Percentiles rank a stretch among this genome's conserved stretches.
Evolutionary conservation across 106 monocot species (phyloP).

Genomic region (Gastrodia elata): DNA sequence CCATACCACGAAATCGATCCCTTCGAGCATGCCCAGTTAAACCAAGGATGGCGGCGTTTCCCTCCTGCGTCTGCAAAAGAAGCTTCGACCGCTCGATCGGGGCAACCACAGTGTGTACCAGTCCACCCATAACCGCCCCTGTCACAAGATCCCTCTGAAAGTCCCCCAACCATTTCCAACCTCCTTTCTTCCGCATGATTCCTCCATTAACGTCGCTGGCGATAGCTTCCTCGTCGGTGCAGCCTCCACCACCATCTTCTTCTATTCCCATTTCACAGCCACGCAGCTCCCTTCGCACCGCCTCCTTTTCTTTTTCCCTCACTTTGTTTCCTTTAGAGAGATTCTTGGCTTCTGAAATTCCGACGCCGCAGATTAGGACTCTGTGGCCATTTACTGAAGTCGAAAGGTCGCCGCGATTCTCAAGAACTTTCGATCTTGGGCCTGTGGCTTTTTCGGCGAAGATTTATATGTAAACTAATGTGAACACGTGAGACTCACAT

Average conservation of each 20-base stretch:
- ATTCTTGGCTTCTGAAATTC: neutral
- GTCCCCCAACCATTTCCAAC: constrained; percentile 25
- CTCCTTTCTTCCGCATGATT: neutral
- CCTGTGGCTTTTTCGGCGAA: too few relatives aligned
- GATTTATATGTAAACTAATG: too few relatives aligned
- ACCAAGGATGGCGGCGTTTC: constrained; percentile 79
- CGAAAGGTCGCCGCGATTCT: neutral
- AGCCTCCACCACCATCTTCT: neutral
- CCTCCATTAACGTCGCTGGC: neutral
- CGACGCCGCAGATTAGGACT: neutral
- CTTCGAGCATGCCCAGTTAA: constrained; percentile 23
- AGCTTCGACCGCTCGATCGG: constrained; percentile 96
- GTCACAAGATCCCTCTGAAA: constrained; percentile 83
- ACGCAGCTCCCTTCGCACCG: neutral
- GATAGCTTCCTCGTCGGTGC: neutral
- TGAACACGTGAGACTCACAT: too few relatives aligned
- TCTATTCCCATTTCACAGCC: neutral
- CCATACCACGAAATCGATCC: constrained; percentile 65
- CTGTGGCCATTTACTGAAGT: neutral
- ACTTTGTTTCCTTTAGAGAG: neutral
- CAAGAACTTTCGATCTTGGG: too few relatives aligned
- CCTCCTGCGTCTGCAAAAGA: constrained; percentile 93
- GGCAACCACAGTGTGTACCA: constrained; percentile 92
- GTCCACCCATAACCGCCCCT: constrained; percentile 87
- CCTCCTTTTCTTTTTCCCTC: neutral